These are phyloP conservation scores for Ceratocystis lukuohia DNA, from an alignment of 2,329 filamentous ascomycete genomes.

Conservation along the genomic window DNA sequence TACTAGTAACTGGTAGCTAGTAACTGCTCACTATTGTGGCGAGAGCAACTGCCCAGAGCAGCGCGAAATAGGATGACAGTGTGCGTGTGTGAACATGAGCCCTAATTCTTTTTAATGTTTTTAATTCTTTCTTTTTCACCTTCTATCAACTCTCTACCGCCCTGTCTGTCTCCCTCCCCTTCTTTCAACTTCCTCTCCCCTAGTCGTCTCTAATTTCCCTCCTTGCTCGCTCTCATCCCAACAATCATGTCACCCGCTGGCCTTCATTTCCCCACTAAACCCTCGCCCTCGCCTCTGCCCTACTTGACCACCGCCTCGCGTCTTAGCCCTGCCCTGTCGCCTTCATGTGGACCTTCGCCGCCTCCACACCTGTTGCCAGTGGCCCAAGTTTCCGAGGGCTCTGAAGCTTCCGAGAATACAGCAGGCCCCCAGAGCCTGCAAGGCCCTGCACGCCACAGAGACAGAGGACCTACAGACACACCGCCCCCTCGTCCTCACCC, in stretches of 20 bases:
- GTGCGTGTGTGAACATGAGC: not conserved
- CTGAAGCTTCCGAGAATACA: no score
- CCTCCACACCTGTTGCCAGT: not conserved
- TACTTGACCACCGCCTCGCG: not conserved
- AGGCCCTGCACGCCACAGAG: not conserved
- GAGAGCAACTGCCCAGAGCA: not conserved
- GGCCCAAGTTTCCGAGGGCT: not conserved
- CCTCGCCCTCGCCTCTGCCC: slow-evolving; percentile 1
- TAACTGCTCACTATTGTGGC: not conserved
- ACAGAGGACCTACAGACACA: not conserved
- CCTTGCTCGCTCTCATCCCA: not conserved
- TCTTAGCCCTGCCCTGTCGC: not conserved
- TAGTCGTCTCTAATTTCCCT: not conserved
- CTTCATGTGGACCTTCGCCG: not conserved
- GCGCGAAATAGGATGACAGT: not conserved
- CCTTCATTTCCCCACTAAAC: slow-evolving; percentile 5
- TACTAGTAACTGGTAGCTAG: no score
- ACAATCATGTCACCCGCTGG: not conserved
- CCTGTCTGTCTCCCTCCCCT: not conserved
- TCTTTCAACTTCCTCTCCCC: not conserved
- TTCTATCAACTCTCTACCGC: not conserved
- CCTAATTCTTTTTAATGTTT: not conserved
- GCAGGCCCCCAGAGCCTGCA: not conserved
- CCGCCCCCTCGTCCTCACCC: not conserved
- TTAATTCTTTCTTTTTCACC: not conserved